Evolutionary conservation across 225 moss, liverwort and hornwort species (phyloP).

Genomic region (Physcomitrium patens): DNA sequence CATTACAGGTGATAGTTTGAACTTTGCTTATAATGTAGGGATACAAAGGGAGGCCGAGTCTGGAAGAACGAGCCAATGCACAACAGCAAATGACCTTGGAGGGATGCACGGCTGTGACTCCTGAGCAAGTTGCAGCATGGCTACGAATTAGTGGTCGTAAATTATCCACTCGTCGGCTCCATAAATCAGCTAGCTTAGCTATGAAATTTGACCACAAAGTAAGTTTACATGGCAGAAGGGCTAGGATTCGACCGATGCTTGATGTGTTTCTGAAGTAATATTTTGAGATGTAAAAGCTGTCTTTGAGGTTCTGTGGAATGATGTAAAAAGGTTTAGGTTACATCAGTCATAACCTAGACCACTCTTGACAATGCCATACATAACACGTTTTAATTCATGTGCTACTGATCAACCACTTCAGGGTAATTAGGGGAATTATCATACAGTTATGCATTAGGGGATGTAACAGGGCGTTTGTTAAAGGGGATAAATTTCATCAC

Average conservation of each 20-base stretch:
- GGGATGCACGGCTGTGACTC: constrained; percentile 71
- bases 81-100: constrained; percentile 65
- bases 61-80: constrained; percentile 79
- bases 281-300: background rate
- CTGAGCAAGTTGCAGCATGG: constrained; percentile 92
- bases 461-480: too few relatives aligned
- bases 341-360: background rate
- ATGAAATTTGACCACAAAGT: constrained; percentile 88
- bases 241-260: constrained; percentile 16
- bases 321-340: background rate
- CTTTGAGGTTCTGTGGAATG: background rate
- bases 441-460: background rate
- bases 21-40: constrained; percentile 53
- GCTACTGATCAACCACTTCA: background rate
- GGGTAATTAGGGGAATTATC: background rate
- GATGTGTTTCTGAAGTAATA: constrained; percentile 11
- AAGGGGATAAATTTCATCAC: too few relatives aligned
- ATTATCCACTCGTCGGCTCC: constrained; percentile 66
- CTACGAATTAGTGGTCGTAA: constrained; percentile 81
- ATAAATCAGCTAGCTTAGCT: constrained; percentile 75
- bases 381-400: background rate
- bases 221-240: constrained; percentile 16
- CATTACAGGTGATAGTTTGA: background rate
- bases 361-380: background rate
- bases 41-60: constrained; percentile 81